These are phyloP conservation scores for Flammula alnicola DNA, from an alignment of 1,284 basidiomycete genomes.

Conservation along the genomic window DNA sequence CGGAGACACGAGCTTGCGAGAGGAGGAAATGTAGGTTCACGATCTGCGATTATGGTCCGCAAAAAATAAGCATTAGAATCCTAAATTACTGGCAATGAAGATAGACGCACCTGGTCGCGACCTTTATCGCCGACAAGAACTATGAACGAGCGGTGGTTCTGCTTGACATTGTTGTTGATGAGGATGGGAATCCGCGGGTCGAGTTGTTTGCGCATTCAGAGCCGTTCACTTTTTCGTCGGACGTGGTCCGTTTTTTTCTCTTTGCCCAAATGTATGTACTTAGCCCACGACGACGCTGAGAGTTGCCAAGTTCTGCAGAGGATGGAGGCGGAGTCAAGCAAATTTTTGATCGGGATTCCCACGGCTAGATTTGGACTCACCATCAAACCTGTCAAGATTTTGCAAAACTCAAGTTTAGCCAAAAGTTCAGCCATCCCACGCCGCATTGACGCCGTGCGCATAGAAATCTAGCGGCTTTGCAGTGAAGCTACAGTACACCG, in stretches of 20 bases:
- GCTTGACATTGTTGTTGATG: constrained; percentile 92
- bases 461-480: too few relatives aligned
- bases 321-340: constrained; percentile 3
- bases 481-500: too few relatives aligned
- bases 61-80: too few relatives aligned
- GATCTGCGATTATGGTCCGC: constrained; percentile 67
- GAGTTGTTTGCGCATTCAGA: constrained; percentile 77
- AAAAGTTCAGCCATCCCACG: too few relatives aligned
- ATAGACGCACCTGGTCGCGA: constrained; percentile 77
- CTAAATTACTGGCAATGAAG: neutral
- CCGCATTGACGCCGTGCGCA: too few relatives aligned
- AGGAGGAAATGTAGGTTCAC: constrained; percentile 96
- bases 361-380: constrained; percentile 3
- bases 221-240: neutral
- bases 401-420: too few relatives aligned
- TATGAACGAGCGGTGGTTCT: constrained; percentile 95
- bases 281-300: neutral
- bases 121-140: constrained; percentile 96
- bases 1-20: constrained; percentile 88
- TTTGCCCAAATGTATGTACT: neutral
- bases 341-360: constrained; percentile 21
- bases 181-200: constrained; percentile 93
- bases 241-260: too few relatives aligned
- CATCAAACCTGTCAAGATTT: neutral
- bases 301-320: neutral